Conservation (phyloP, 352 stramenopile genomes). For the Elongisporangium anandrum region DNA sequence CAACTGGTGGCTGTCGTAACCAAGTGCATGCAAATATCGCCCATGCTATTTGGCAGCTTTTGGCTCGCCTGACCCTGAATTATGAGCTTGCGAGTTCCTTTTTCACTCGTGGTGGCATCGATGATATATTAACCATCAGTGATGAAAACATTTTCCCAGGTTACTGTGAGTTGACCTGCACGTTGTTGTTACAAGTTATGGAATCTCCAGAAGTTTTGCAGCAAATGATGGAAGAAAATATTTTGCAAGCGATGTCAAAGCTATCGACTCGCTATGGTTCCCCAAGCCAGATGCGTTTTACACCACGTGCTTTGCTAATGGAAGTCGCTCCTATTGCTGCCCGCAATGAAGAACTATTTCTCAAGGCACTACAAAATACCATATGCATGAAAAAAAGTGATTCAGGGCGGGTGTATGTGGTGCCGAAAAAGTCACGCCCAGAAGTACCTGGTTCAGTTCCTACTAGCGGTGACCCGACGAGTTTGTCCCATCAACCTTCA, state of each 20-base stretch:
- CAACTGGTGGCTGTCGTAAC: neutral
- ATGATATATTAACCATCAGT: conserved; percentile 51
- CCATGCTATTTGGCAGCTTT: conserved; percentile 73
- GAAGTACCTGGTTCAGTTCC: neutral
- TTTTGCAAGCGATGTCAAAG: conserved; percentile 71
- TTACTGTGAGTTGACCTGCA: conserved; percentile 72
- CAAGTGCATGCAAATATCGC: conserved; percentile 26
- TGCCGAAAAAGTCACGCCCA: conserved; percentile 23
- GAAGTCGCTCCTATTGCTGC: conserved; percentile 68
- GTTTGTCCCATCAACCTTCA: neutral
- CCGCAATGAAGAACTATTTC: conserved; percentile 74
- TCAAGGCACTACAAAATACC: conserved; percentile 62
- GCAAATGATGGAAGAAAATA: conserved; percentile 86
- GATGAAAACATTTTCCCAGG: conserved; percentile 43
- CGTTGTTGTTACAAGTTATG: conserved; percentile 65
- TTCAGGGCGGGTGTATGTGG: conserved; percentile 72
- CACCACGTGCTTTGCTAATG: conserved; percentile 71
- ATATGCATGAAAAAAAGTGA: conserved; percentile 78
- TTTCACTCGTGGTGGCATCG: conserved; percentile 40
- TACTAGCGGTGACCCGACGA: neutral
- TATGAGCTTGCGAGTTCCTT: conserved; percentile 73
- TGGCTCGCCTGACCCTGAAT: conserved; percentile 60
- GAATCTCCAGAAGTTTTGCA: conserved; percentile 83
- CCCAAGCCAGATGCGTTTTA: conserved; percentile 76
- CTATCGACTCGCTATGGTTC: conserved; percentile 64